Percentiles rank a stretch among this genome's conserved stretches.
These are phyloP conservation scores for Lipomyces anomalus DNA, from an alignment of 805 yeast species.

Conservation along the genomic window DNA sequence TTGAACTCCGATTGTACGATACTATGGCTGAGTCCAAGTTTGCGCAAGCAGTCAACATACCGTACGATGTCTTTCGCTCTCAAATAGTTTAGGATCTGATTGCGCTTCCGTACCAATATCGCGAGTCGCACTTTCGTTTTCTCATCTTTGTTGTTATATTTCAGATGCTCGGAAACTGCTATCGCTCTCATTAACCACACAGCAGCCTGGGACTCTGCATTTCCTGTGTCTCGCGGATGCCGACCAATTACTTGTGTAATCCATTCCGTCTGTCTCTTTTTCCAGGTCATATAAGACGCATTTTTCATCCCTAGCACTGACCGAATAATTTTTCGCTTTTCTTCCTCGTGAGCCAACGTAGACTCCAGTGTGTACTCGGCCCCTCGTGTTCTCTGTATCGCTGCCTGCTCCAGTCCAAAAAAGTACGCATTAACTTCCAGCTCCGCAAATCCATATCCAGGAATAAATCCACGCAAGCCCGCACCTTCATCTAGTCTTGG, in stretches of 20 bases:
- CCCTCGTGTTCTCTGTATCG: too few relatives aligned
- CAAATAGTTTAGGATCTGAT: conserved; percentile 71
- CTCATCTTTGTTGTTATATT: conserved; percentile 65
- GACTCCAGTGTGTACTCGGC: too few relatives aligned
- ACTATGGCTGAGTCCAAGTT: conserved; percentile 79
- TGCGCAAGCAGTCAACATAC: conserved; percentile 80
- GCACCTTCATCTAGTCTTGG: too few relatives aligned
- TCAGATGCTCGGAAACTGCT: conserved; percentile 67
- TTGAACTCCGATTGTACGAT: conserved; percentile 67
- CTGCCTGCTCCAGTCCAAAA: too few relatives aligned
- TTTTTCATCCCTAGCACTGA: too few relatives aligned
- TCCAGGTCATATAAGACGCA: too few relatives aligned
- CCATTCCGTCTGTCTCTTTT: too few relatives aligned
- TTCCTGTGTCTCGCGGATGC: conserved; percentile 96
- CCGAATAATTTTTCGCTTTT: too few relatives aligned
- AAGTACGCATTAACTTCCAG: conserved; percentile 4
- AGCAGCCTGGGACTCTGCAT: conserved; percentile 95
- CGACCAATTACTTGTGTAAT: too few relatives aligned
- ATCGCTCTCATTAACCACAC: conserved; percentile 75
- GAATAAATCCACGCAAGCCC: too few relatives aligned
- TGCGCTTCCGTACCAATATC: conserved; percentile 85
- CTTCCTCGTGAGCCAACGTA: too few relatives aligned
- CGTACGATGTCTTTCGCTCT: conserved; percentile 73
- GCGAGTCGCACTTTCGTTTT: conserved; percentile 65
- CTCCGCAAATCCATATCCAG: conserved; percentile 11